Conservation (phyloP, 1,139 yeast species). For the Kodamaea suecica region DNA sequence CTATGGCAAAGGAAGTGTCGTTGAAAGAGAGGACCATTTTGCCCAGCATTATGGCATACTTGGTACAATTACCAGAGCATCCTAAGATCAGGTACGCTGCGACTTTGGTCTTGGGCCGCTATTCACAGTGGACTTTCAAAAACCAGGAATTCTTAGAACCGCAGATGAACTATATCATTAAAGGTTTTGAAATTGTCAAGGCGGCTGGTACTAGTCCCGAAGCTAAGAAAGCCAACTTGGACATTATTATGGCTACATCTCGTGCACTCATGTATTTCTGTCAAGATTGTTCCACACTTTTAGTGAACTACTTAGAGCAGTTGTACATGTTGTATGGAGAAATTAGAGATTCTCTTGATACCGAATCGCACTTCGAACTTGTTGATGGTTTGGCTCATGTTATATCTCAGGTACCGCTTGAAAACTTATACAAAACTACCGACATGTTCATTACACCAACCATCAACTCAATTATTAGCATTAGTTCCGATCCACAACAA, state of each 20-base stretch:
- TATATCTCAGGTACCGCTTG: conserved; percentile 50
- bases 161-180: conserved; percentile 80
- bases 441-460: conserved; percentile 69
- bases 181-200: conserved; percentile 57
- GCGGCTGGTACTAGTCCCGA: conserved; percentile 13
- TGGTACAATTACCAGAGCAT: conserved; percentile 77
- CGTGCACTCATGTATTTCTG: conserved; percentile 94
- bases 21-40: conserved; percentile 62
- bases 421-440: conserved; percentile 33
- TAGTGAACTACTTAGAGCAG: conserved; percentile 72
- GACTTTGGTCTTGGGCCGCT: conserved; percentile 87
- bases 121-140: conserved; percentile 90
- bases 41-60: conserved; percentile 72
- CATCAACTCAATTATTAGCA: conserved; percentile 38
- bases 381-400: conserved; percentile 91
- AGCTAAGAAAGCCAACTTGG: conserved; percentile 24
- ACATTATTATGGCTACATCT: conserved; percentile 81
- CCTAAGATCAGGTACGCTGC: conserved; percentile 89
- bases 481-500: not conserved
- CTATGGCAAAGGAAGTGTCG: conserved; percentile 92
- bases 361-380: conserved; percentile 71
- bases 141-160: conserved; percentile 81
- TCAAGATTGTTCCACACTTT: conserved; percentile 75
- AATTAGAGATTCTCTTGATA: conserved; percentile 55
- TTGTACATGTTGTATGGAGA: conserved; percentile 71